Percentiles rank a stretch among this genome's conserved stretches.
Conservation (phyloP, 2,329 filamentous ascomycete species). For the Talaromyces sp. region DNA sequence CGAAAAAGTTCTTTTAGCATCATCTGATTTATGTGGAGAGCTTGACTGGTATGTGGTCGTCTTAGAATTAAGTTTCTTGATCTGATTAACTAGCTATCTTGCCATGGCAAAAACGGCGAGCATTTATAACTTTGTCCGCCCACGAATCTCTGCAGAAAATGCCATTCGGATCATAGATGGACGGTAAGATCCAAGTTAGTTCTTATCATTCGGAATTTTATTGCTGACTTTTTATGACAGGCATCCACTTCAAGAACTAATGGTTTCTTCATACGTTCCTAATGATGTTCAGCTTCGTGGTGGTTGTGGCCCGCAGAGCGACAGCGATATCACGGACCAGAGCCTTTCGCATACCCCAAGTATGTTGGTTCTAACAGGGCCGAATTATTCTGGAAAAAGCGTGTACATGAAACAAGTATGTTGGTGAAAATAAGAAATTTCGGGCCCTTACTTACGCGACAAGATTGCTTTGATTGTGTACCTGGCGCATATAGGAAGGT, state of each 20-base stretch:
- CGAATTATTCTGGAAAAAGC: constrained; percentile 96
- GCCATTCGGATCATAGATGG: constrained; percentile 70
- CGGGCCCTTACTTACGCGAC: not conserved
- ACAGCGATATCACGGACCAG: not conserved
- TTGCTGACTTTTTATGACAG: constrained; percentile 25
- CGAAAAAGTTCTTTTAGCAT: constrained; percentile 59
- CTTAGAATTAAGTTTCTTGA: not conserved
- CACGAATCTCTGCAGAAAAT: constrained; percentile 65
- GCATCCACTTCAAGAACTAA: constrained; percentile 81
- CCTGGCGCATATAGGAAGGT: constrained; percentile 77
- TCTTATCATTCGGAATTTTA: not conserved
- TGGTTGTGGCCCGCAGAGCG: constrained; percentile 47
- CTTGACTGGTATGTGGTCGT: constrained; percentile 58
- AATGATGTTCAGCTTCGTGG: constrained; percentile 65
- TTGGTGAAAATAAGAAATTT: not conserved
- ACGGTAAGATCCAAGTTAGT: constrained; percentile 43
- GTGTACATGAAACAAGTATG: constrained; percentile 79
- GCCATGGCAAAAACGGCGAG: constrained; percentile 74
- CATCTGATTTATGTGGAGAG: constrained; percentile 80
- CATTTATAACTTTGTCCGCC: constrained; percentile 66
- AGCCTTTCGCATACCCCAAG: constrained; percentile 45
- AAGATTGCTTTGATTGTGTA: constrained; percentile 79
- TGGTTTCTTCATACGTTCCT: constrained; percentile 72
- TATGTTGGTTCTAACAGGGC: constrained; percentile 79
- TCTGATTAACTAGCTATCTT: constrained; percentile 54